Base-by-base conservation (phyloP, 2,329 filamentous ascomycete genomes). In the Penicillium sp. region DNA sequence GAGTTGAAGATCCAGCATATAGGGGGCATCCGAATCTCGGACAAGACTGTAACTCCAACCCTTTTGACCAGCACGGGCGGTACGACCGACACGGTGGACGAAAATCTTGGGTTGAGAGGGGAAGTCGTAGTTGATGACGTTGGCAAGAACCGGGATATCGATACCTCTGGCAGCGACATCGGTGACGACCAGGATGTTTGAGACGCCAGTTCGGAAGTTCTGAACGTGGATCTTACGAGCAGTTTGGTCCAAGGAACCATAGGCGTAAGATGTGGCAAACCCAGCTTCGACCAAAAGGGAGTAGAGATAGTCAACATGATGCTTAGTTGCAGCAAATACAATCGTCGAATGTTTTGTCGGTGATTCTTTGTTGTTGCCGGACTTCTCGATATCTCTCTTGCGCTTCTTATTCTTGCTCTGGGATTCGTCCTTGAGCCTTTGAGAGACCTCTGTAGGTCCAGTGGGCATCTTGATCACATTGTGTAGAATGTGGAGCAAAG, bases 91-190 rank as follows among this genome's bases (percentile, higher is more conserved):
- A 70, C 94, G 88, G 75, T 99, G 94, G 24, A 99, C 89, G 67
- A 95, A 99, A 37, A 99, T 87, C 76, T 99, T 99, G 18, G 94
- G 91, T 67, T 97, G 94, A 1, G 93, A 90, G 3, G 94, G 93
- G 61, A 99, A 99, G 69, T 97, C 93, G 75, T 96, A 99, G 79
- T 99, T 97, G 79, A 99, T 93, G 55, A 99, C 94, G 70, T 99
- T 97, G 52, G 91, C 92, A 31, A 99, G 82, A 43, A 97, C 84
- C 0, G 94, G 94, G 63, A 99, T 96, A 85, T 99, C 94, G 58
- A 99, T 95, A 85, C 94, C 93, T 80, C 94, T 85, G 19, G 94
- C 94, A 13, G 94, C 94, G 50, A 99, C 92, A 71, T 99, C 94
- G 1, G 94, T 99, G 40, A 97, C 93, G 2, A 99, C 92, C 8